Evolutionary conservation across 352 stramenopile genomes (phyloP).

Genomic region (Phytophthora rubi): DNA sequence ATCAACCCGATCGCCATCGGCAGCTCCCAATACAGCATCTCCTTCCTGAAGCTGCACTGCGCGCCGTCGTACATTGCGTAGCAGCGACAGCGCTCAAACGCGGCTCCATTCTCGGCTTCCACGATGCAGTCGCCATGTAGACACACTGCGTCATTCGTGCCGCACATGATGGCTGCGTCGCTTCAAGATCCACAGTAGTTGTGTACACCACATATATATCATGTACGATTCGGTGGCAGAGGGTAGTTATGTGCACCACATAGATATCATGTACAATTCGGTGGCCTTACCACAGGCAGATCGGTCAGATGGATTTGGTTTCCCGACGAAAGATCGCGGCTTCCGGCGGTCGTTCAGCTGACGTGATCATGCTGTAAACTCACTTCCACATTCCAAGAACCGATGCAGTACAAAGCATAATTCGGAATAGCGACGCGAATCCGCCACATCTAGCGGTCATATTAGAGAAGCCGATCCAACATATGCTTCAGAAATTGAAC

Average conservation of each 20-base stretch:
- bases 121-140: conserved; percentile 58
- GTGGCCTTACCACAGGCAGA: conserved; percentile 15
- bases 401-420: background rate
- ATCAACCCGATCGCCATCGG: conserved; percentile 49
- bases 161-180: conserved; percentile 49
- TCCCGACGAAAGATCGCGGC: conserved; percentile 22
- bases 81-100: conserved; percentile 46
- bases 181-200: background rate
- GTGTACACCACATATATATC: conserved; percentile 1
- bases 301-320: conserved; percentile 19
- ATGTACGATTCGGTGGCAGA: background rate
- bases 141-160: conserved; percentile 43
- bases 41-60: conserved; percentile 51
- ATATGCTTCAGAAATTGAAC: conserved; percentile 27
- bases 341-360: conserved; percentile 20
- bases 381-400: background rate
- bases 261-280: background rate
- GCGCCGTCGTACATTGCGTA: conserved; percentile 52
- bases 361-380: conserved; percentile 23
- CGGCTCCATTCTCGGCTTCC: conserved; percentile 13
- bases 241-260: too few relatives aligned
- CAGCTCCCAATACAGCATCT: conserved; percentile 60
- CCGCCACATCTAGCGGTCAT: conserved; percentile 9
- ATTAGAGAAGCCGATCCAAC: conserved; percentile 4
- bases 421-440: background rate